phyloP scores from a whole-genome alignment of 495 filamentous ascomycete genomes.

The Acidiella bohemica region DNA sequence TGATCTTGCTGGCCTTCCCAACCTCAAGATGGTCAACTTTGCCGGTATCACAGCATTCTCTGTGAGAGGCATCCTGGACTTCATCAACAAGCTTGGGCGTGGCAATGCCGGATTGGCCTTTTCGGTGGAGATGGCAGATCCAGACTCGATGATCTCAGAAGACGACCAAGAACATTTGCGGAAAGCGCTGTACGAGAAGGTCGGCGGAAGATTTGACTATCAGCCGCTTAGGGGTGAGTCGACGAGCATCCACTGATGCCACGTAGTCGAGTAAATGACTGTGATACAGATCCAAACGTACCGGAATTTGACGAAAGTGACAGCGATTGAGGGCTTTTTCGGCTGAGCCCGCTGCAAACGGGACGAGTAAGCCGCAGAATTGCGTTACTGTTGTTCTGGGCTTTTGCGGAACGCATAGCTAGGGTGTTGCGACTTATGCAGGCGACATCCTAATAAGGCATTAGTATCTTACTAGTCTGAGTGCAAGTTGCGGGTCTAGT shows the following conservation, averaged over 20 bases:
- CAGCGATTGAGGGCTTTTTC: conserved; percentile 11
- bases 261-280: too few species aligned
- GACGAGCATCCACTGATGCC: background rate
- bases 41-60: conserved; percentile 29
- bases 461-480: too few species aligned
- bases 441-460: too few species aligned
- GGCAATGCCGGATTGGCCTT: conserved; percentile 27
- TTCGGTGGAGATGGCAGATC: conserved; percentile 28
- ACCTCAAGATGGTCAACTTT: conserved; percentile 27
- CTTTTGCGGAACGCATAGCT: too few species aligned
- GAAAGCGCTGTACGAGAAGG: conserved; percentile 22
- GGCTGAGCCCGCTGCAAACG: too few species aligned
- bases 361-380: too few species aligned
- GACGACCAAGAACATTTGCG: conserved; percentile 24
- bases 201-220: conserved; percentile 30
- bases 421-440: too few species aligned
- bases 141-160: conserved; percentile 24
- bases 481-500: too few species aligned
- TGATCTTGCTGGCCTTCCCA: conserved; percentile 24
- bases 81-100: conserved; percentile 23
- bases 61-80: conserved; percentile 24
- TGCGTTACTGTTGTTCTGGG: too few species aligned
- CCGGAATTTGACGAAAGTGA: conserved; percentile 30
- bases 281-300: conserved; percentile 30
- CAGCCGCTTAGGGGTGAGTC: conserved; percentile 26